These are phyloP conservation scores for Hyaloperonospora brassicae DNA, from an alignment of 352 stramenopile species.

Conservation along the genomic window DNA sequence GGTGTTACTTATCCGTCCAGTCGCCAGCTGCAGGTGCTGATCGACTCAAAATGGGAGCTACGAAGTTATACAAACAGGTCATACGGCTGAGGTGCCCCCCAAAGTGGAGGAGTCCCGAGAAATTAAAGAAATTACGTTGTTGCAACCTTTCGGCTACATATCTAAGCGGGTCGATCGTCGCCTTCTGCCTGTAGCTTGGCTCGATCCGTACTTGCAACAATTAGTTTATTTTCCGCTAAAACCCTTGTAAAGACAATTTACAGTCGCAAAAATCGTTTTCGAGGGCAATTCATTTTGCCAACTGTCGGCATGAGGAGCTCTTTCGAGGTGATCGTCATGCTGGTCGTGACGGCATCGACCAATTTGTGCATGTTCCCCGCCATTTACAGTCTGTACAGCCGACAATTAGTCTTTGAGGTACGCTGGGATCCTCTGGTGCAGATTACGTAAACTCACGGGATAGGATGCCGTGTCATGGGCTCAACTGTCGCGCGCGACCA, in stretches of 20 bases:
- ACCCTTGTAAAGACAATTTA: slow-evolving; percentile 1
- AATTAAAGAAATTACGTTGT: slow-evolving; percentile 85
- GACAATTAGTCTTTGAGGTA: slow-evolving; percentile 70
- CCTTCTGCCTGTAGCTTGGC: background rate
- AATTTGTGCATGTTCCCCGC: slow-evolving; percentile 78
- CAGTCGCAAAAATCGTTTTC: background rate
- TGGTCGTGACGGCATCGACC: slow-evolving; percentile 60
- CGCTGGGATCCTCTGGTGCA: background rate
- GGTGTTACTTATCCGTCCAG: too few relatives aligned
- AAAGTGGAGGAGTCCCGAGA: slow-evolving; percentile 55
- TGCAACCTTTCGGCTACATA: slow-evolving; percentile 52
- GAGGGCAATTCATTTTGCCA: slow-evolving; percentile 1
- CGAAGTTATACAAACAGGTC: too few relatives aligned
- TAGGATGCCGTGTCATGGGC: background rate
- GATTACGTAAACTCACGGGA: background rate
- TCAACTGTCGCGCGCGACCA: background rate
- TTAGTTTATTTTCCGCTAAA: slow-evolving; percentile 4
- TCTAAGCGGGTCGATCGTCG: fast-evolving
- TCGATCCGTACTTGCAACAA: slow-evolving; percentile 16
- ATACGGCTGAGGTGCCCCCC: slow-evolving; percentile 22
- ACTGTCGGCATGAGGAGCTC: slow-evolving; percentile 36
- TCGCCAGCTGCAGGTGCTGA: too few relatives aligned
- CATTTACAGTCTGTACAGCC: slow-evolving; percentile 45
- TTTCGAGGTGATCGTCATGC: slow-evolving; percentile 64
- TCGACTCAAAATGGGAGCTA: too few relatives aligned